Percentiles rank a stretch among this genome's conserved stretches.
Conservation (phyloP, 768 basidiomycete species). For the Dioszegia crocea region DNA sequence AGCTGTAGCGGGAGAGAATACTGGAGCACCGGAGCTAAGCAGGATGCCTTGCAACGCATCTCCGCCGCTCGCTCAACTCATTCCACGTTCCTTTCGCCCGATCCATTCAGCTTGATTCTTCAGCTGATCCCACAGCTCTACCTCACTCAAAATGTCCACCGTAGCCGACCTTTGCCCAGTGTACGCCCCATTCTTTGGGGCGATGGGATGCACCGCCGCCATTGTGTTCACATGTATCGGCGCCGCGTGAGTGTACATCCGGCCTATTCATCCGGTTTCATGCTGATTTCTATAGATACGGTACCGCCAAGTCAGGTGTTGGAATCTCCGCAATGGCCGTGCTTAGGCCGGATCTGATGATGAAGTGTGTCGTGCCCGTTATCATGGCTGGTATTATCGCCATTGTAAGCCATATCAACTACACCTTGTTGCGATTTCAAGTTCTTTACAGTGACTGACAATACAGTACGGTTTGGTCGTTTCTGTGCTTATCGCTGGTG, state of each 20-base stretch:
- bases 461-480: slow-evolving; percentile 90
- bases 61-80: neutral
- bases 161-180: slow-evolving; percentile 55
- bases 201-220: slow-evolving; percentile 93
- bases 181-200: slow-evolving; percentile 97
- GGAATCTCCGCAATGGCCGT: slow-evolving; percentile 78
- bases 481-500: slow-evolving; percentile 87
- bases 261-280: neutral
- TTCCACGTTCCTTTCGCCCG: slow-evolving; percentile 3
- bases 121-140: neutral
- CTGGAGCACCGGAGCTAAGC: no score
- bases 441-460: neutral
- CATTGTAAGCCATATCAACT: slow-evolving; percentile 69
- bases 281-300: slow-evolving; percentile 63
- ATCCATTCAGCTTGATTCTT: neutral
- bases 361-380: slow-evolving; percentile 95
- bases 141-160: slow-evolving; percentile 19
- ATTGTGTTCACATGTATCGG: slow-evolving; percentile 91
- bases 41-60: neutral
- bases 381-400: slow-evolving; percentile 99
- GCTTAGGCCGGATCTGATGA: slow-evolving; percentile 89
- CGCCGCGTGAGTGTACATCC: slow-evolving; percentile 37
- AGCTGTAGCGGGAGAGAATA: no score
- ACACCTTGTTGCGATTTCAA: neutral
- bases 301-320: slow-evolving; percentile 96